Evolutionary conservation across 108 stramenopile species (phyloP).

Genomic region (Nitzschia putrida): DNA sequence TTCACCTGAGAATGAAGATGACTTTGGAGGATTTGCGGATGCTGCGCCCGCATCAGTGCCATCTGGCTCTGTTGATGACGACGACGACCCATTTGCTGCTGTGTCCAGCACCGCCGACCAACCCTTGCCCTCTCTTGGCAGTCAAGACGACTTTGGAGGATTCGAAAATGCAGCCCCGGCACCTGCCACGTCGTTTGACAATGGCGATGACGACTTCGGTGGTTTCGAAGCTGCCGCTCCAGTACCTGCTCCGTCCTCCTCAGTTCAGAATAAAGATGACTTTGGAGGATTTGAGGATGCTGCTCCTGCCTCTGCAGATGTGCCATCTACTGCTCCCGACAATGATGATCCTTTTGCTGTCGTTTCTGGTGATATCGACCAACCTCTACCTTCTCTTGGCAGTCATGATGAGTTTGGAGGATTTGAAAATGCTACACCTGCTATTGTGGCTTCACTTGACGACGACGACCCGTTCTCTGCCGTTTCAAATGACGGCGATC

Average conservation of each 20-base stretch:
- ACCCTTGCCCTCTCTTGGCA: background rate
- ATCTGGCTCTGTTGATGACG: no score
- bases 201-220: constrained; percentile 27
- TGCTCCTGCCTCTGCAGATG: no score
- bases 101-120: background rate
- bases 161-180: constrained; percentile 14
- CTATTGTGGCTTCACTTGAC: background rate
- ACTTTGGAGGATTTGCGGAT: background rate
- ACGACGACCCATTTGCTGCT: constrained; percentile 15
- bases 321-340: no score
- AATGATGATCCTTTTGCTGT: background rate
- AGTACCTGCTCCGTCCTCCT: background rate
- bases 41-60: background rate
- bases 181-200: background rate
- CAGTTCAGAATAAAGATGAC: background rate
- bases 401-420: background rate
- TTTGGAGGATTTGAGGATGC: constrained; percentile 36
- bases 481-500: background rate
- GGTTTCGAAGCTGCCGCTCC: constrained; percentile 16
- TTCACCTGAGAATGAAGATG: background rate
- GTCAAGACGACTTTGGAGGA: constrained; percentile 22
- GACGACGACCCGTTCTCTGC: no score
- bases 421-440: background rate
- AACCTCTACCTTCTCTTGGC: background rate
- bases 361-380: background rate